These are phyloP conservation scores for Kluyveromyces aestuarii DNA, from an alignment of 805 yeast species.

Conservation along the genomic window DNA sequence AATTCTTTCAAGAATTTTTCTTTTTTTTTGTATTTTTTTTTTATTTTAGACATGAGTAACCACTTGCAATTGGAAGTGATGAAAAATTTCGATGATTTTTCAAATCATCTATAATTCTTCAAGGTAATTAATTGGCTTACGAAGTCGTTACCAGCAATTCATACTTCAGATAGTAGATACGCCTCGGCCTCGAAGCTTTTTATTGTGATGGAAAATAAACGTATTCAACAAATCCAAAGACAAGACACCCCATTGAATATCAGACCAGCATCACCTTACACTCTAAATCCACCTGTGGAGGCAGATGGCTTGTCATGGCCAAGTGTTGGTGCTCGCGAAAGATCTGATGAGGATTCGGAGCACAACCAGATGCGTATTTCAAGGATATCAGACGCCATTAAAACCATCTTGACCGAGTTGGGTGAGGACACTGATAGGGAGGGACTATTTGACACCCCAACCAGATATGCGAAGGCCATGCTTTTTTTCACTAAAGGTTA, in stretches of 20 bases:
- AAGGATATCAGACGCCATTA: conserved; percentile 79
- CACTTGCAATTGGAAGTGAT: background rate
- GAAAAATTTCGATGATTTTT: conserved; percentile 4
- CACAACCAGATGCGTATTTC: conserved; percentile 57
- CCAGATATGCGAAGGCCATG: conserved; percentile 94
- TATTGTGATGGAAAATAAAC: conserved; percentile 6
- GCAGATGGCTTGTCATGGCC: conserved; percentile 95
- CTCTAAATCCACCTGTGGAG: conserved; percentile 78
- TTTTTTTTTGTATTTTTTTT: too few species aligned
- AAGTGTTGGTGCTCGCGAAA: conserved; percentile 66
- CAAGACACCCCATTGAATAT: conserved; percentile 55
- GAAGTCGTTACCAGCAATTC: background rate
- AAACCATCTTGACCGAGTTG: conserved; percentile 61
- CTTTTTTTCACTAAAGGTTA: conserved; percentile 92
- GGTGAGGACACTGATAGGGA: conserved; percentile 90
- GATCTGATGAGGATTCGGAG: conserved; percentile 62
- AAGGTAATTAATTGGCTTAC: too few species aligned
- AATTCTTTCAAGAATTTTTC: background rate
- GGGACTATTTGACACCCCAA: conserved; percentile 90
- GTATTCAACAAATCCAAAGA: conserved; percentile 10
- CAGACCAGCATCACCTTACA: conserved; percentile 75
- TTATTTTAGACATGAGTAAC: background rate
- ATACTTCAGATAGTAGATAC: background rate
- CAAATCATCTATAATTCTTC: conserved; percentile 1
- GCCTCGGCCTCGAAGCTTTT: background rate